Evolutionary conservation across 164 flowering plant species (phyloP), one percentile per base, ranked within the genome.

Genomic region (Nelumbo lutea): DNA sequence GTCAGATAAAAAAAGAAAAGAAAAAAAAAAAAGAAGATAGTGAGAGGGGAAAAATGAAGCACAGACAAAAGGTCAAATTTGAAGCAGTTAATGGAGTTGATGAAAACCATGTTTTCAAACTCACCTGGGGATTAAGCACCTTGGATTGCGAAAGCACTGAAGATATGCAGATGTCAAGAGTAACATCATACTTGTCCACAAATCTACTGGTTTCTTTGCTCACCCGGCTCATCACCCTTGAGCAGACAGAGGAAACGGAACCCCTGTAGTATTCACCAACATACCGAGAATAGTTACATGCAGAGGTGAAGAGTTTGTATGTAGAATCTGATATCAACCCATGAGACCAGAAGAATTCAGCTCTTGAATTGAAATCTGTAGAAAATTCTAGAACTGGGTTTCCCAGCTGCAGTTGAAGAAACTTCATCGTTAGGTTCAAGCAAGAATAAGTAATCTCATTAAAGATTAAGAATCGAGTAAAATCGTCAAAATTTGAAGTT

Each of bases 261-360:
- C 81, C 92, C 70, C 90, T 82, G 61, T 89, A 86, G 61, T 85
- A 86, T 61, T 91, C 91, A 3, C 93, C 78, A 42, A 89, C 89
- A 70, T 80, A 87, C 40, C 92, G 78, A 7, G 97, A 88, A 64
- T 91, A 91, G 70, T 90, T 91, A 73, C 97, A 91, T 5, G 59
- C 68, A 9, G 87, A 78, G 68, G 90, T 85, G 87, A 91, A 91
- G 77, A 88, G 59, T 57, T 63, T 80, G 79, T 83, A 90, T 41
- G 97, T 86, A n/a, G 93, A 46, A 74, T 90, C 96, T 15, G 96
- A 87, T 82, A 90, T 87, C 71, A 90, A 59, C 9, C 96, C 96
- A 76, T 88, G 96, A 70, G 96, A 88, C 96, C 96, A 90, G 63
- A 88, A 83, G 76, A 66, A 90, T 71, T 90, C 93, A 0, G 91